phyloP scores from a whole-genome alignment of 2,329 filamentous ascomycete species.

The Colletotrichum cordylinicola region DNA sequence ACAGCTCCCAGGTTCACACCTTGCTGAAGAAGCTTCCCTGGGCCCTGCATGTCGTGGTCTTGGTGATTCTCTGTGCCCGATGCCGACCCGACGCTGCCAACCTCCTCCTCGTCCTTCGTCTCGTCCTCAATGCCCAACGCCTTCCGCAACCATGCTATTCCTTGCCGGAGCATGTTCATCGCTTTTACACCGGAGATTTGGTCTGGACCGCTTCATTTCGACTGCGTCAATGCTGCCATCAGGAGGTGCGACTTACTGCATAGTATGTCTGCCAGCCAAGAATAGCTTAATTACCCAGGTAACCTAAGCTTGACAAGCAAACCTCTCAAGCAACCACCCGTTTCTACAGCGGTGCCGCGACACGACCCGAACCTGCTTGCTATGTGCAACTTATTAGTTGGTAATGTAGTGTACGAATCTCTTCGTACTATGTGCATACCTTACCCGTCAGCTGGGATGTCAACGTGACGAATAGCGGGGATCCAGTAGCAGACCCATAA shows the following conservation, averaged over 20 bases:
- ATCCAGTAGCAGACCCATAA: constrained; percentile 1
- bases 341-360: neutral
- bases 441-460: constrained; percentile 14
- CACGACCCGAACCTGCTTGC: neutral
- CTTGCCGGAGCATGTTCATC: constrained; percentile 10
- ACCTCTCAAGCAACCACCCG: neutral
- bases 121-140: constrained; percentile 4
- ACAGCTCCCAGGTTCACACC: constrained; percentile 14
- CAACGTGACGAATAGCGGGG: constrained; percentile 18
- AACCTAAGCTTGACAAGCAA: neutral
- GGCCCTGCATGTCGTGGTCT: constrained; percentile 11
- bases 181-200: constrained; percentile 19
- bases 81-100: constrained; percentile 2
- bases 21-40: neutral
- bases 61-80: neutral
- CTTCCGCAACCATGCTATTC: constrained; percentile 3
- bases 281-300: neutral
- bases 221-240: constrained; percentile 2
- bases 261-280: neutral
- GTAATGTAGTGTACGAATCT: neutral
- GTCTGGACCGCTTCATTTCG: neutral
- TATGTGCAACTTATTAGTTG: neutral
- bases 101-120: constrained; percentile 5
- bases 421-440: neutral
- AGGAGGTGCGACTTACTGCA: neutral